Evolutionary conservation across 257 asterid genomes (phyloP).

Genomic region (Linaria vulgaris): DNA sequence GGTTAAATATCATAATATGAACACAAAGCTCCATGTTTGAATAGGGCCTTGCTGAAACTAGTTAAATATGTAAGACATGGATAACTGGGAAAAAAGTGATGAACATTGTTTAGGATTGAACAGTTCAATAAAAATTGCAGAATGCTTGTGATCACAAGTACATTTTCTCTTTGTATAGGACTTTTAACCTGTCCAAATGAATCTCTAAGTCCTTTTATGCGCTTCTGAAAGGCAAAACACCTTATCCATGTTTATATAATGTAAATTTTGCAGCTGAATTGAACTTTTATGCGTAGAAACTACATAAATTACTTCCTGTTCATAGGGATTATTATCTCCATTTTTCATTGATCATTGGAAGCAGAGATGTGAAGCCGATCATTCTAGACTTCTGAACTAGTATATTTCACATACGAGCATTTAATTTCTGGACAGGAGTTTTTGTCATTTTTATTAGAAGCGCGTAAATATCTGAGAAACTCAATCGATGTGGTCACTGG

Average conservation of each 20-base stretch:
- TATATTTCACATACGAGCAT: background rate
- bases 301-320: background rate
- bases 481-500: slow-evolving; percentile 2
- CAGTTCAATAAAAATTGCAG: background rate
- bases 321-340: background rate
- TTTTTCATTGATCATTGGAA: slow-evolving; percentile 6
- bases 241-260: background rate
- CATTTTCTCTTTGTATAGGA: too few species aligned
- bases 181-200: too few species aligned
- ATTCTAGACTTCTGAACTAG: background rate
- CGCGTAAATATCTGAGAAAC: background rate
- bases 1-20: slow-evolving; percentile 9
- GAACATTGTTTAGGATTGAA: too few species aligned
- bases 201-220: too few species aligned
- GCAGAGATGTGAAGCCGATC: background rate
- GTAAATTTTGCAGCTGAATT: background rate
- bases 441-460: slow-evolving; percentile 12
- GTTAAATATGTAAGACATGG: too few species aligned
- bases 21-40: slow-evolving; percentile 3
- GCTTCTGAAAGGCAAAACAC: background rate
- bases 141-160: too few species aligned
- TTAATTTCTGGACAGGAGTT: background rate
- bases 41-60: background rate
- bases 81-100: too few species aligned
- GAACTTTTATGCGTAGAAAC: slow-evolving; percentile 1